Evolutionary conservation across 345 rosid genomes (phyloP).

Genomic region (Noccaea bulbosa): DNA sequence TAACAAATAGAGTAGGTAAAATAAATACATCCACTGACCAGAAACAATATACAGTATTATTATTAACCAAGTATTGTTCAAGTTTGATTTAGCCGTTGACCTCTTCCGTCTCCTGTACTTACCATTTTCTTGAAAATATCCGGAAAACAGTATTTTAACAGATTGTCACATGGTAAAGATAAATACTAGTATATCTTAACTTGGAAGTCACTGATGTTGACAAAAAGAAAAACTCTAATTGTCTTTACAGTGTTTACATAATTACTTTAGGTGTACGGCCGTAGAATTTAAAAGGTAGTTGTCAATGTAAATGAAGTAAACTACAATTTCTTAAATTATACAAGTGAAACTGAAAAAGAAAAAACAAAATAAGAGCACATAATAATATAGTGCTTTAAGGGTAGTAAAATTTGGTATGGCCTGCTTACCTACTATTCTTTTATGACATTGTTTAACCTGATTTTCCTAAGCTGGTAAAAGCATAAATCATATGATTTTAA

Average conservation of each 20-base stretch:
- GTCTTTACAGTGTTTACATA: not conserved
- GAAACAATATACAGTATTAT: not conserved
- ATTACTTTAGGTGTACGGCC: not conserved
- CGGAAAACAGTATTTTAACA: not conserved
- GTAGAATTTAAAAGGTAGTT: not conserved
- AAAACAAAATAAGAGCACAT: not conserved
- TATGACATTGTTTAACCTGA: not conserved
- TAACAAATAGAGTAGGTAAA: slow-evolving; percentile 1
- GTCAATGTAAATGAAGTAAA: no score
- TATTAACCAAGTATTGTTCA: not conserved
- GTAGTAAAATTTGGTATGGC: not conserved
- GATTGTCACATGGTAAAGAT: slow-evolving; percentile 3
- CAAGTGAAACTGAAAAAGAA: not conserved
- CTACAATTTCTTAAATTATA: not conserved
- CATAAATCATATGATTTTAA: not conserved
- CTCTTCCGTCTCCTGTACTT: not conserved
- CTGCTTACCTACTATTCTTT: slow-evolving; percentile 29
- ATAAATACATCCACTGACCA: slow-evolving; percentile 26
- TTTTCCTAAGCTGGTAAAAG: not conserved
- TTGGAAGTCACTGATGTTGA: slow-evolving; percentile 26
- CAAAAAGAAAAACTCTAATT: not conserved
- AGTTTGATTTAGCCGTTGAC: slow-evolving; percentile 34
- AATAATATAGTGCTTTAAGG: not conserved
- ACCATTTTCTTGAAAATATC: slow-evolving; percentile 9
- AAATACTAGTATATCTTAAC: slow-evolving; percentile 1